Evolutionary conservation across 345 rosid species (phyloP).

Genomic region (Microthlaspi erraticum): DNA sequence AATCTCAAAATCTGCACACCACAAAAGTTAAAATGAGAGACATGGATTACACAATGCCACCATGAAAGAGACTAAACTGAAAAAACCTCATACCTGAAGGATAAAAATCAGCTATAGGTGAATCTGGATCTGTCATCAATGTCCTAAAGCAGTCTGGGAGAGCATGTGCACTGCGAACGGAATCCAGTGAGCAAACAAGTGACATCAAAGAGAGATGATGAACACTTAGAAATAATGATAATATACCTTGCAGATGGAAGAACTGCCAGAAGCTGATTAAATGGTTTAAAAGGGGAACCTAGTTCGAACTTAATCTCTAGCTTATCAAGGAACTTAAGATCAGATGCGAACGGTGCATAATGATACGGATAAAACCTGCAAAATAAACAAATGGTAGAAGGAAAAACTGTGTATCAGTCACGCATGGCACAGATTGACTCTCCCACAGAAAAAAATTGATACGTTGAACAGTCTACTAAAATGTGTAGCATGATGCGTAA

Average conservation of each 20-base stretch:
- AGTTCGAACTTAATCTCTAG: slow-evolving; percentile 71
- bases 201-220: background rate
- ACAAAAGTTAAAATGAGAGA: slow-evolving; percentile 32
- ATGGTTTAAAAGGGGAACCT: slow-evolving; percentile 89
- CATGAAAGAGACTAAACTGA: slow-evolving; percentile 11
- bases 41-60: slow-evolving; percentile 26
- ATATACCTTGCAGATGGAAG: slow-evolving; percentile 92
- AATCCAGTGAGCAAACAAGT: slow-evolving; percentile 30
- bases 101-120: slow-evolving; percentile 88
- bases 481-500: background rate
- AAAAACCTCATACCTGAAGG: slow-evolving; percentile 63
- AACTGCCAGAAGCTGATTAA: slow-evolving; percentile 91
- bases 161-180: slow-evolving; percentile 80
- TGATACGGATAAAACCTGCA: slow-evolving; percentile 95
- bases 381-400: slow-evolving; percentile 32
- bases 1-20: slow-evolving; percentile 73
- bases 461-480: slow-evolving; percentile 12
- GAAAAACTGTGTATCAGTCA: slow-evolving; percentile 14
- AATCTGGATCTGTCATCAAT: slow-evolving; percentile 85
- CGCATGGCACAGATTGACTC: slow-evolving; percentile 10
- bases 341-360: slow-evolving; percentile 99
- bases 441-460: background rate
- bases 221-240: slow-evolving; percentile 19
- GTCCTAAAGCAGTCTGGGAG: slow-evolving; percentile 78
- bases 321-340: slow-evolving; percentile 76